These are phyloP conservation scores for Cercospora sp. DNA, from an alignment of 2,329 filamentous ascomycete genomes.

Conservation along the genomic window DNA sequence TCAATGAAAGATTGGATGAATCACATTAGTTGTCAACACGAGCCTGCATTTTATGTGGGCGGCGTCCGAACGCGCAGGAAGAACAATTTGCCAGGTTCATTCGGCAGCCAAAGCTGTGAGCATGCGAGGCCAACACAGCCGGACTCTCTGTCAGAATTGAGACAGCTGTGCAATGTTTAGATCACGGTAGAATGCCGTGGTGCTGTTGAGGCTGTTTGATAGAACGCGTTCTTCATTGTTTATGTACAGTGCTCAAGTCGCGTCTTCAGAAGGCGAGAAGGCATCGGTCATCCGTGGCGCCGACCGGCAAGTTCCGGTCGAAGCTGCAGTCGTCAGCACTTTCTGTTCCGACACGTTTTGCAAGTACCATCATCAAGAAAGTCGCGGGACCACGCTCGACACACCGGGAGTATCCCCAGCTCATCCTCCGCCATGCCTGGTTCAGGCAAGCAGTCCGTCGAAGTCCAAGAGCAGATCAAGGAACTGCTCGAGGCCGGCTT, in stretches of 20 bases:
- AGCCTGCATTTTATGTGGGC: neutral
- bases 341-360: slow-evolving; percentile 14
- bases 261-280: neutral
- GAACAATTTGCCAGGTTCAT: slow-evolving; percentile 15
- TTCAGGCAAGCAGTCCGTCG: slow-evolving; percentile 35
- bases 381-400: neutral
- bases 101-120: too few species aligned
- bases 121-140: neutral
- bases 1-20: neutral
- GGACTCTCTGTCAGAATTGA: neutral
- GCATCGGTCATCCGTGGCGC: neutral
- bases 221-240: neutral
- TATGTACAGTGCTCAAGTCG: neutral
- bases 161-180: neutral
- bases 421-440: slow-evolving; percentile 31
- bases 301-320: neutral
- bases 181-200: neutral
- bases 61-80: neutral
- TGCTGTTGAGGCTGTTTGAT: neutral
- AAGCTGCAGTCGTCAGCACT: neutral
- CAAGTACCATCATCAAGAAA: slow-evolving; percentile 7
- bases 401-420: slow-evolving; percentile 16
- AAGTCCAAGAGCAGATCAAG: slow-evolving; percentile 37
- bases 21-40: neutral
- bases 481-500: slow-evolving; percentile 40